Evolutionary conservation across 768 basidiomycete species (phyloP).

Genomic region (Cantharellus cinnabarinus): DNA sequence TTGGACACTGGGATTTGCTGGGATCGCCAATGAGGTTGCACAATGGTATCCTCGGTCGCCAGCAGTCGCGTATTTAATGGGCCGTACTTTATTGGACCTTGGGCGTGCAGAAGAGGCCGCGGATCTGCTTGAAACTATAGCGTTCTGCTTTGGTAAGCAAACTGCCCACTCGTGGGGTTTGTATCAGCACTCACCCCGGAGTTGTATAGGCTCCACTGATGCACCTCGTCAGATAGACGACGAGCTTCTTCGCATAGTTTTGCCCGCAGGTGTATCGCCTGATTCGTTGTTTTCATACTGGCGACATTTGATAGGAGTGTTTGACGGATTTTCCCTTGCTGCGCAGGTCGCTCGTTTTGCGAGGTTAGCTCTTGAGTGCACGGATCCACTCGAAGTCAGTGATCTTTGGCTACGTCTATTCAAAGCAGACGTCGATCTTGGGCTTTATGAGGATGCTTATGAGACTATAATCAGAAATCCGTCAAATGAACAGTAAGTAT

Average conservation of each 20-base stretch:
- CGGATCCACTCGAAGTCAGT: slow-evolving; percentile 29
- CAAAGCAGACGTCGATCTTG: slow-evolving; percentile 51
- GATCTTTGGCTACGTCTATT: slow-evolving; percentile 68
- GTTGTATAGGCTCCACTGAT: not conserved
- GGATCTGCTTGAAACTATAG: slow-evolving; percentile 47
- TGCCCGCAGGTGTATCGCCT: slow-evolving; percentile 5
- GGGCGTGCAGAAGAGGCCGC: slow-evolving; percentile 59
- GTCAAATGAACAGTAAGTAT: slow-evolving; percentile 55
- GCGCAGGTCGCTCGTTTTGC: slow-evolving; percentile 54
- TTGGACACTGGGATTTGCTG: slow-evolving; percentile 38
- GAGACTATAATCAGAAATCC: slow-evolving; percentile 52
- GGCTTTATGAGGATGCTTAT: slow-evolving; percentile 76
- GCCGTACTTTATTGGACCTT: slow-evolving; percentile 41
- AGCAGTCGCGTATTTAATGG: slow-evolving; percentile 51
- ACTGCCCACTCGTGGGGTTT: not conserved
- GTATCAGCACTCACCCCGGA: not conserved
- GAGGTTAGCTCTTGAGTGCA: slow-evolving; percentile 58
- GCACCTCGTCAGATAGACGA: not conserved
- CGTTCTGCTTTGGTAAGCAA: slow-evolving; percentile 49
- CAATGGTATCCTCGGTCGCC: slow-evolving; percentile 66
- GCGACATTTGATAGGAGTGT: slow-evolving; percentile 53
- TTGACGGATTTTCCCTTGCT: slow-evolving; percentile 35
- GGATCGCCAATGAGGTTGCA: slow-evolving; percentile 40
- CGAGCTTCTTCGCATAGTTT: not conserved
- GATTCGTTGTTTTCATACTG: slow-evolving; percentile 44